Conservation (phyloP, 192 early-diverging fungal species). For the Pilobolus umbonatus region DNA sequence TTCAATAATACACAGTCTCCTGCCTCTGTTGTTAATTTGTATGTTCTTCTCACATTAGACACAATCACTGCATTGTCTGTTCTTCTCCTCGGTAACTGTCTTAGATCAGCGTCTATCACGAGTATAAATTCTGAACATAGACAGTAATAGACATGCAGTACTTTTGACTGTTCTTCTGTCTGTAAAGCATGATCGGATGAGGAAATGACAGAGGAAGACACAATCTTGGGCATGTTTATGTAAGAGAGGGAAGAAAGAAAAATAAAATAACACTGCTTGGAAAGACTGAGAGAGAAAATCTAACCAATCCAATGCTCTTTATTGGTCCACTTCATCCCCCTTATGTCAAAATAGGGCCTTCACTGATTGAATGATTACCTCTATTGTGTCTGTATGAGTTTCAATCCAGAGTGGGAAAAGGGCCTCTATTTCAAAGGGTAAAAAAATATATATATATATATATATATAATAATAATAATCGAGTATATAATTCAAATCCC, state of each 20-base stretch:
- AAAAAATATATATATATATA: no score
- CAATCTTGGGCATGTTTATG: slow-evolving; percentile 57
- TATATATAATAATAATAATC: no score
- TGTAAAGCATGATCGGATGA: slow-evolving; percentile 46
- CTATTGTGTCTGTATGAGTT: no score
- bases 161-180: slow-evolving; percentile 31
- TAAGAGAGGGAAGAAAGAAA: no score
- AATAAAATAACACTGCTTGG: no score
- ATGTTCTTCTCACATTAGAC: slow-evolving; percentile 45
- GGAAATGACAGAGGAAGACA: slow-evolving; percentile 51
- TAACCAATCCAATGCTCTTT: no score
- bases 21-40: slow-evolving; percentile 46
- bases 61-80: slow-evolving; percentile 48
- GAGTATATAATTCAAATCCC: neutral
- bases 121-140: slow-evolving; percentile 58
- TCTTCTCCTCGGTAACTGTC: slow-evolving; percentile 42
- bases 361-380: no score
- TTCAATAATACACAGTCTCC: slow-evolving; percentile 36
- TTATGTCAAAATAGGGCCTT: no score
- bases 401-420: no score
- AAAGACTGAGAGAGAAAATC: no score
- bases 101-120: slow-evolving; percentile 49
- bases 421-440: no score
- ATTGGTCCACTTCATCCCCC: no score
- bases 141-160: slow-evolving; percentile 54